phyloP scores from a whole-genome alignment of 1,284 basidiomycete species.

The Tausonia pullulans region DNA sequence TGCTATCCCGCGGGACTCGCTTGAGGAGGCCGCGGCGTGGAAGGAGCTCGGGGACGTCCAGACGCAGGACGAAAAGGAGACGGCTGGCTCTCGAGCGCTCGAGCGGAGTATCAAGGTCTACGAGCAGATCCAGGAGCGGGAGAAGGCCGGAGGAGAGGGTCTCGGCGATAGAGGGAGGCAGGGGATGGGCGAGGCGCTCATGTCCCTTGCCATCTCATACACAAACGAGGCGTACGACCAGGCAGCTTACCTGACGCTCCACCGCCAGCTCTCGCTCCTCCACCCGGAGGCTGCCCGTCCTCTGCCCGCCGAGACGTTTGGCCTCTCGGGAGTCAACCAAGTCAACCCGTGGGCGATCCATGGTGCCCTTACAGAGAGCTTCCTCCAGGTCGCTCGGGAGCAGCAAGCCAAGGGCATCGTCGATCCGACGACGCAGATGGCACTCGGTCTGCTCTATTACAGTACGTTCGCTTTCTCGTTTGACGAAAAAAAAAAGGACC shows the following conservation, averaged over 20 bases:
- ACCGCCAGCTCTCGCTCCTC: constrained; percentile 70
- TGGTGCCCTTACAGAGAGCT: constrained; percentile 67
- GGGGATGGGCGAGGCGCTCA: constrained; percentile 62
- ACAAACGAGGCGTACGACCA: constrained; percentile 92
- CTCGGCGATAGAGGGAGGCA: constrained; percentile 43
- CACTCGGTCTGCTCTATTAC: constrained; percentile 88
- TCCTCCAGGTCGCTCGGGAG: constrained; percentile 68
- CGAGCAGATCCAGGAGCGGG: constrained; percentile 47
- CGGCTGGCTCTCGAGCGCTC: constrained; percentile 43
- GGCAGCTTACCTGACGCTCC: constrained; percentile 74
- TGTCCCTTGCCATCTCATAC: constrained; percentile 93
- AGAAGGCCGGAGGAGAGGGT: constrained; percentile 39
- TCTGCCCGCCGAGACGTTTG: constrained; percentile 45
- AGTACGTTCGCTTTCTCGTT: constrained; percentile 34
- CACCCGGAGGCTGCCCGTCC: constrained; percentile 52
- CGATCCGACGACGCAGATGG: constrained; percentile 89
- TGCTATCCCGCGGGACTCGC: constrained; percentile 53
- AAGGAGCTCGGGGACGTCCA: constrained; percentile 82
- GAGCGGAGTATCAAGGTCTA: constrained; percentile 63
- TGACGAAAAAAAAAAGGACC: too few species aligned
- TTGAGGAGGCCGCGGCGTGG: constrained; percentile 83
- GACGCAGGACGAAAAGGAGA: constrained; percentile 82
- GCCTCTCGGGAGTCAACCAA: constrained; percentile 39
- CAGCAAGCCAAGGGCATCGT: constrained; percentile 60
- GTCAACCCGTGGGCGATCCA: constrained; percentile 73